phyloP scores from a whole-genome alignment of 2,329 filamentous ascomycete genomes.

The Tolypocladium sp. region DNA sequence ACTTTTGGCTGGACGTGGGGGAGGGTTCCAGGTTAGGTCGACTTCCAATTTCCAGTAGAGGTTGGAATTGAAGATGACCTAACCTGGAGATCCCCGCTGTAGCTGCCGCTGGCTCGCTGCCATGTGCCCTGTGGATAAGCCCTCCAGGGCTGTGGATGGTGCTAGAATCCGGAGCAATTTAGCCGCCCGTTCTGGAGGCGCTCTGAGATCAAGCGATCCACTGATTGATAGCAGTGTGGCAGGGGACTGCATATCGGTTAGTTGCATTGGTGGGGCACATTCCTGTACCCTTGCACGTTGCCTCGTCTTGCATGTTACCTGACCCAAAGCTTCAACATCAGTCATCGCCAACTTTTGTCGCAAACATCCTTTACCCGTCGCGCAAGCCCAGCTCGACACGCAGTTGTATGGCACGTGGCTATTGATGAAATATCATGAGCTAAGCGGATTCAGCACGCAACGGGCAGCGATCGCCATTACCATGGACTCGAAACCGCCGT shows the following conservation, averaged over 20 bases:
- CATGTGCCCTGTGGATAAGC: neutral
- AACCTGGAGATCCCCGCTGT: neutral
- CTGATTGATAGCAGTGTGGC: neutral
- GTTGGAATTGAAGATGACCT: neutral
- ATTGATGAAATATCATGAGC: neutral
- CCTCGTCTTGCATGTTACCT: neutral
- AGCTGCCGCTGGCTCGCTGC: neutral
- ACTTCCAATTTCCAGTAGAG: neutral
- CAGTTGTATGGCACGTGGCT: neutral
- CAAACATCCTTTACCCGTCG: neutral
- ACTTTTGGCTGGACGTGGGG: neutral
- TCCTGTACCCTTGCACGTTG: neutral
- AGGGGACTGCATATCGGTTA: neutral
- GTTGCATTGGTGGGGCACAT: neutral
- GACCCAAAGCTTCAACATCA: neutral
- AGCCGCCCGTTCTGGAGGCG: neutral
- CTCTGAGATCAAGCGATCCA: neutral
- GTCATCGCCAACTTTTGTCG: neutral
- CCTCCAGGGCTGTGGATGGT: neutral
- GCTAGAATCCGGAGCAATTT: neutral
- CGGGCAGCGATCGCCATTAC: conserved; percentile 1
- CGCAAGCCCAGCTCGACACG: neutral
- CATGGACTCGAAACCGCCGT: conserved; percentile 27
- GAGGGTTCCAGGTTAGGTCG: neutral
- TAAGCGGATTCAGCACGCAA: neutral